Percentiles rank a stretch among this genome's conserved stretches.
Evolutionary conservation across 2,329 filamentous ascomycete species (phyloP).

Genomic region (Penicillium sp.): DNA sequence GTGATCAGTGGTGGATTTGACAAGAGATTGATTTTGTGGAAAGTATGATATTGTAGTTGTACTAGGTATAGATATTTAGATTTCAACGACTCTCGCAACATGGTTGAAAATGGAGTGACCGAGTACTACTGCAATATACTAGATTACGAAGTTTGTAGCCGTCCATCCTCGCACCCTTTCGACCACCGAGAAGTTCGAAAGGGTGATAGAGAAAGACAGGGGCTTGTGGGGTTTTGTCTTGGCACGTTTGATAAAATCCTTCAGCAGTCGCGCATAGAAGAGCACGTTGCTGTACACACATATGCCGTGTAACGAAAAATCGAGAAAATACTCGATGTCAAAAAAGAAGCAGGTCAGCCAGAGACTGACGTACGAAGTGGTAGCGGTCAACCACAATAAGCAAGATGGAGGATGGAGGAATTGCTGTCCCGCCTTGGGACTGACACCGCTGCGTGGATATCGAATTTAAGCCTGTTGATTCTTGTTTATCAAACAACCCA

Average conservation of each 20-base stretch:
- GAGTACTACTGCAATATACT: slow-evolving; percentile 5
- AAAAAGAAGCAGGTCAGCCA: slow-evolving; percentile 2
- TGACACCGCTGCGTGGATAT: slow-evolving; percentile 23
- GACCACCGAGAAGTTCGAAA: slow-evolving; percentile 35
- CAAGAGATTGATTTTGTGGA: slow-evolving; percentile 61
- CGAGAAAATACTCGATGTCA: slow-evolving; percentile 9
- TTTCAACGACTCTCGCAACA: not conserved
- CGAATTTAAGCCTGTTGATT: slow-evolving; percentile 32
- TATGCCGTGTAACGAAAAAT: slow-evolving; percentile 51
- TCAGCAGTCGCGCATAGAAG: slow-evolving; percentile 64
- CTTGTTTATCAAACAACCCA: slow-evolving; percentile 28
- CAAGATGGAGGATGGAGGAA: slow-evolving; percentile 6
- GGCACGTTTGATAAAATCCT: slow-evolving; percentile 65
- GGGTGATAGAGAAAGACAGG: slow-evolving; percentile 52
- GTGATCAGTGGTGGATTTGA: slow-evolving; percentile 66
- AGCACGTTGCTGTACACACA: slow-evolving; percentile 70
- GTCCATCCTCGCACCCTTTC: slow-evolving; percentile 50
- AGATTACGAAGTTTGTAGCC: slow-evolving; percentile 40
- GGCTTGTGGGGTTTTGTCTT: slow-evolving; percentile 51
- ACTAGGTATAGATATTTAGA: not conserved
- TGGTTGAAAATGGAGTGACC: not conserved
- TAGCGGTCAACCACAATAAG: not conserved
- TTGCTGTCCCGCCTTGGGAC: slow-evolving; percentile 12
- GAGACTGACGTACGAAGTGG: slow-evolving; percentile 1
- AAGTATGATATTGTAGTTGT: slow-evolving; percentile 15